Evolutionary conservation across 1,284 basidiomycete species (phyloP).

Genomic region (Cryptococcus hybrid): DNA sequence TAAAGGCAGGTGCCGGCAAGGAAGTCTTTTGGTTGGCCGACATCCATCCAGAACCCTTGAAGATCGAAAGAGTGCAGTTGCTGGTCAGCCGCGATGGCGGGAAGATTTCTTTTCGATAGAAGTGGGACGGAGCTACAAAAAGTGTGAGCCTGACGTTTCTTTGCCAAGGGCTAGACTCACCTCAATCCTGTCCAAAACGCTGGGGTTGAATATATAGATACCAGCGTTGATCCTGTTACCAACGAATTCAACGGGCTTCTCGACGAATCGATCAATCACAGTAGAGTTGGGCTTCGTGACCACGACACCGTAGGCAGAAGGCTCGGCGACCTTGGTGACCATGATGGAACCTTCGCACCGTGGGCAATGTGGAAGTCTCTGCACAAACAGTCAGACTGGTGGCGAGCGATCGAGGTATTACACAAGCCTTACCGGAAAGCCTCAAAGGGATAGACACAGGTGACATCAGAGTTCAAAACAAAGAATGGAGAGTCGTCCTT

Average conservation of each 20-base stretch:
- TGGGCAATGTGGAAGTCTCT: conserved; percentile 57
- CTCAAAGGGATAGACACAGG: conserved; percentile 57
- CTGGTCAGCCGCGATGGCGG: conserved; percentile 53
- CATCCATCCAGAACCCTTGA: conserved; percentile 58
- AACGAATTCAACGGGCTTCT: conserved; percentile 58
- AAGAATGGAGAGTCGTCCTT: conserved; percentile 59
- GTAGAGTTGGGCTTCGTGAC: conserved; percentile 54
- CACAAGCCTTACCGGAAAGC: conserved; percentile 48
- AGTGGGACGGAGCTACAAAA: conserved; percentile 52
- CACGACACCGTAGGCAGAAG: conserved; percentile 57
- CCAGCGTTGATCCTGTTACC: conserved; percentile 59
- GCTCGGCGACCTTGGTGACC: conserved; percentile 59
- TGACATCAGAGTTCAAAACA: conserved; percentile 58
- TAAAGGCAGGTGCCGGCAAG: conserved; percentile 55
- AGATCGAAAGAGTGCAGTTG: conserved; percentile 57
- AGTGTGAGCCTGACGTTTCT: not conserved
- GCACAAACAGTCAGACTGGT: not conserved
- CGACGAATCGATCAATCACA: conserved; percentile 57
- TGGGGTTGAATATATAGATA: conserved; percentile 59
- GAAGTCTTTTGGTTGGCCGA: conserved; percentile 57
- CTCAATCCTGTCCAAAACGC: conserved; percentile 55
- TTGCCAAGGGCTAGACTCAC: conserved; percentile 26
- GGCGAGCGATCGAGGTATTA: not conserved
- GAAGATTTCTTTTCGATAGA: conserved; percentile 60
- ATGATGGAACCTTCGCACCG: conserved; percentile 57